Base-by-base conservation (phyloP, 2,329 filamentous ascomycete species). In the Aureobasidium mangrovei region DNA sequence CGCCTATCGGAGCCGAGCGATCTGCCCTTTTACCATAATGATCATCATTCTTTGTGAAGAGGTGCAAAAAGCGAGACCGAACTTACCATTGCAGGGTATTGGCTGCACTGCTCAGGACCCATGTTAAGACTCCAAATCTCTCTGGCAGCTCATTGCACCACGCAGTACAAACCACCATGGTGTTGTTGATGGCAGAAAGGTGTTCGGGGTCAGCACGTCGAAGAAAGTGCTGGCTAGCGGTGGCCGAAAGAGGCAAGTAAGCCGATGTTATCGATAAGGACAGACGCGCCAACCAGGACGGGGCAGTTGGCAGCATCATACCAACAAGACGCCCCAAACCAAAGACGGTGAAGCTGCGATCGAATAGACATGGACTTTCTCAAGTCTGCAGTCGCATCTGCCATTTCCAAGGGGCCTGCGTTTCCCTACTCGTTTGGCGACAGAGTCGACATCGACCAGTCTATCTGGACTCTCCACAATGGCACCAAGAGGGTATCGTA, bases 391-490 rank as follows among this genome's bases (percentile, higher is more conserved):
- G 90, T 97, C 67, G 91, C 91, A 43, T 97, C 93, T 58, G 91
- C 91, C 62, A 97, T 98, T 65, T 88, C 93, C 43, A 93, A 95
- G 70, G 91, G 91, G 2, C 90, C 91, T 52, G 85, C 91, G 4
- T 95, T 96, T 67, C 90, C 90, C 4, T 97, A 95, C 69, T 85
- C 81, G 45, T 93, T 97, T 67, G 91, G 91, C 64, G 93, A 98
- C 70, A 83, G 86, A 68, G 86, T 97, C 57, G 91, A 97, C 68
- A 78, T 93, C 52, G 88, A 94, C 68, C 84, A 93, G 66, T 95
- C 91, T 28, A 91, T 97, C 64, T 98, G 93, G 91, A 88, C 86
- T n/a, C 75, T 98, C 56, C 85, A 93, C 72, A 96, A 97, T 72
- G 93, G 89, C 65, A 95, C 88, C 54, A 93, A 86, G 74, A 83